Conservation (phyloP, 1,284 basidiomycete species). For the Coriolopsis trogii region DNA sequence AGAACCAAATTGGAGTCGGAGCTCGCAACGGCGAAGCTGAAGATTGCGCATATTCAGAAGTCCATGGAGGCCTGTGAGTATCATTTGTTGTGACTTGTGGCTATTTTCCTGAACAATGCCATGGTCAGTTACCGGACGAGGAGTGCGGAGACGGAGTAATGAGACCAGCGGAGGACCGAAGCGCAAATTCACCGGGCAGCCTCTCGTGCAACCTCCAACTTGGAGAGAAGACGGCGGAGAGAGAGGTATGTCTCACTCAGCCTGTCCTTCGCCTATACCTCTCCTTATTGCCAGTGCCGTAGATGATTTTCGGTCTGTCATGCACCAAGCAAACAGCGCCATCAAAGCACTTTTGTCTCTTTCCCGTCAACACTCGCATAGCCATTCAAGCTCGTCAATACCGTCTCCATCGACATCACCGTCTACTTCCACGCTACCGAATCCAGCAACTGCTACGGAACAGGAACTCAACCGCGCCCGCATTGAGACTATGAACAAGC, state of each 20-base stretch:
- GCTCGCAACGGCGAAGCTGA: constrained; percentile 69
- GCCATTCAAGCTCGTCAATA: constrained; percentile 8
- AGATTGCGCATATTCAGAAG: constrained; percentile 67
- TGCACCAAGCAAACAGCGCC: constrained; percentile 60
- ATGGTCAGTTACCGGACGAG: constrained; percentile 46
- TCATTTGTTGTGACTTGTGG: background rate
- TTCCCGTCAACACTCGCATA: constrained; percentile 15
- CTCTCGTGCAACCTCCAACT: constrained; percentile 13
- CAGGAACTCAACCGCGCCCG: constrained; percentile 57
- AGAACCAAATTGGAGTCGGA: constrained; percentile 78
- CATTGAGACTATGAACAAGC: constrained; percentile 64
- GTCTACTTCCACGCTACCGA: constrained; percentile 41
- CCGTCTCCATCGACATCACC: constrained; percentile 48
- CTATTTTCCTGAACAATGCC: background rate
- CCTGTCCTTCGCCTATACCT: background rate
- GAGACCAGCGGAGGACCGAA: constrained; percentile 29
- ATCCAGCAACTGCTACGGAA: constrained; percentile 38
- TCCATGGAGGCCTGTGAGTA: constrained; percentile 63
- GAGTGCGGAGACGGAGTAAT: constrained; percentile 40
- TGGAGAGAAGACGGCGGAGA: constrained; percentile 30
- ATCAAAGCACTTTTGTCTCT: constrained; percentile 52
- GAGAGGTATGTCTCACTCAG: constrained; percentile 28
- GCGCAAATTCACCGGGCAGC: constrained; percentile 42
- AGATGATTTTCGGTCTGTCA: constrained; percentile 72
- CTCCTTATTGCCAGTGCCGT: constrained; percentile 6